Percentiles rank a stretch among this genome's conserved stretches.
These are phyloP conservation scores for Groenewaldozyma auringiensis DNA, from an alignment of 1,139 yeast species.

Conservation along the genomic window DNA sequence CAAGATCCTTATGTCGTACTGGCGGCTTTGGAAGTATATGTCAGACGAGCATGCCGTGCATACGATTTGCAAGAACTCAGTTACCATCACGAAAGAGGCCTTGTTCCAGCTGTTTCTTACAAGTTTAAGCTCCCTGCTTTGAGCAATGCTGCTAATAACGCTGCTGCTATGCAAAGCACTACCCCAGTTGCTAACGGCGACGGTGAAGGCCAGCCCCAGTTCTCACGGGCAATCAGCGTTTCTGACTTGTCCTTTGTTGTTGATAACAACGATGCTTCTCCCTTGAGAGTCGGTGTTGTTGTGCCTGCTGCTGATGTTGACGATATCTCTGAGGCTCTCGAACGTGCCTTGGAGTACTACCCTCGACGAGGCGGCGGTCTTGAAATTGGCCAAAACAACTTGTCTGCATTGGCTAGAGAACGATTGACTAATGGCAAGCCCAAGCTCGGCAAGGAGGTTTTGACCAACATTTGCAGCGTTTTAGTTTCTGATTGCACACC, in stretches of 20 bases:
- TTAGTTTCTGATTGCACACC: constrained; percentile 70
- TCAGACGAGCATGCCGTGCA: constrained; percentile 95
- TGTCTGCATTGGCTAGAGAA: constrained; percentile 25
- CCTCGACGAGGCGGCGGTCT: constrained; percentile 37
- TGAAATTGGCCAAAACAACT: constrained; percentile 22
- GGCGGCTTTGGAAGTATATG: constrained; percentile 95
- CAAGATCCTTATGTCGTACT: constrained; percentile 82
- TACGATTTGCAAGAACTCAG: constrained; percentile 74
- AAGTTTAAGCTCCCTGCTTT: constrained; percentile 79
- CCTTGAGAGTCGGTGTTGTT: constrained; percentile 78
- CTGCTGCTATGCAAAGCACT: constrained; percentile 17
- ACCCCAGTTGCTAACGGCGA: constrained; percentile 16
- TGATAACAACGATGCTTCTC: constrained; percentile 51
- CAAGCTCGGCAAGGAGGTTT: constrained; percentile 26
- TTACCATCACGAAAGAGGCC: constrained; percentile 46
- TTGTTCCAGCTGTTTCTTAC: constrained; percentile 72
- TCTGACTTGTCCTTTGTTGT: constrained; percentile 85
- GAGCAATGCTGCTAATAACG: constrained; percentile 47
- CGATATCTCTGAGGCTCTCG: constrained; percentile 76
- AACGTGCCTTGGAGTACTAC: constrained; percentile 66
- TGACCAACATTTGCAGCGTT: constrained; percentile 75
- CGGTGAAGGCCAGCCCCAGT: constrained; percentile 22
- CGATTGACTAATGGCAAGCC: constrained; percentile 27
- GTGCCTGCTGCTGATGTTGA: constrained; percentile 79
- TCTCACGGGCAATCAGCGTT: constrained; percentile 80